Evolutionary conservation across 164 flowering plant species (phyloP).

Genomic region (Hamamelis virginiana): DNA sequence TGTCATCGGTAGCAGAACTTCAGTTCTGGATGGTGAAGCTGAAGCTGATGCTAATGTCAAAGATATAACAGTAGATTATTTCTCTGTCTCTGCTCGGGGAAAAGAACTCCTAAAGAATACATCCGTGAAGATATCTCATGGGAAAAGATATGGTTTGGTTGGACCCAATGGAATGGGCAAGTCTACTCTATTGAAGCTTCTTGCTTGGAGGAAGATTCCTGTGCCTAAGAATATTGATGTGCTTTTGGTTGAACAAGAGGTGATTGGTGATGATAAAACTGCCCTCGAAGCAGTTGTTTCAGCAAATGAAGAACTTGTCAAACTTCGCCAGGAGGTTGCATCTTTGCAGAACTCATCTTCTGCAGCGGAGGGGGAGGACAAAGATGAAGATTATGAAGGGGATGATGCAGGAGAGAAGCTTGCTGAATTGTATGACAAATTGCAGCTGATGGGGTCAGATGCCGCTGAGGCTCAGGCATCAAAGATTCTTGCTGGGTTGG

Average conservation of each 20-base stretch:
- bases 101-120: slow-evolving; percentile 69
- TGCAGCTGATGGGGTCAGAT: slow-evolving; percentile 72
- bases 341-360: slow-evolving; percentile 39
- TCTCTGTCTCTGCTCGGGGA: slow-evolving; percentile 75
- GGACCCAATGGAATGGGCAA: slow-evolving; percentile 87
- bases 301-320: slow-evolving; percentile 77
- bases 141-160: slow-evolving; percentile 77
- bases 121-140: slow-evolving; percentile 66
- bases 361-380: slow-evolving; percentile 26
- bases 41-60: slow-evolving; percentile 78
- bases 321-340: slow-evolving; percentile 62
- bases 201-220: slow-evolving; percentile 89
- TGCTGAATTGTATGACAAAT: slow-evolving; percentile 68
- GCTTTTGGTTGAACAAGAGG: slow-evolving; percentile 84
- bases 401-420: slow-evolving; percentile 67
- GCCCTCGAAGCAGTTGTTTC: slow-evolving; percentile 82
- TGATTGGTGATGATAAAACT: slow-evolving; percentile 68
- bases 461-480: slow-evolving; percentile 88
- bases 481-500: slow-evolving; percentile 81
- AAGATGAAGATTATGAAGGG: slow-evolving; percentile 25
- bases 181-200: slow-evolving; percentile 70
- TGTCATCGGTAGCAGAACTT: slow-evolving; percentile 63
- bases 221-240: slow-evolving; percentile 90
- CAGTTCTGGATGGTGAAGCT: slow-evolving; percentile 61
- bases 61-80: slow-evolving; percentile 64